Evolutionary conservation across 2,329 filamentous ascomycete species (phyloP).

Genomic region (Fusarium anguioides): DNA sequence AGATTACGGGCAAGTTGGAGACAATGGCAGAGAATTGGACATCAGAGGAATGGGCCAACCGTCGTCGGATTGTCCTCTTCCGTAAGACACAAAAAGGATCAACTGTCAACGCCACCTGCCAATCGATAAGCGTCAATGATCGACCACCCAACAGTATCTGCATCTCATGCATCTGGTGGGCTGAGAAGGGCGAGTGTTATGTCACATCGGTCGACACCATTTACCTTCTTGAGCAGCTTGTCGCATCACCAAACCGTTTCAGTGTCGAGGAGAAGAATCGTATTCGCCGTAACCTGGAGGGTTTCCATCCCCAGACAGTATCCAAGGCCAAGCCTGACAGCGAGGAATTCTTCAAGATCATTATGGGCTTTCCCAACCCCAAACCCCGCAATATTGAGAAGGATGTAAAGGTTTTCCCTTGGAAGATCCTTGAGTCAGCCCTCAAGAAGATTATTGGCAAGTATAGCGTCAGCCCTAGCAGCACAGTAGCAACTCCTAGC

Average conservation of each 20-base stretch:
- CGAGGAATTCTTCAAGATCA: conserved; percentile 98
- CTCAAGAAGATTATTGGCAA: conserved; percentile 99
- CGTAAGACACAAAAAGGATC: conserved; percentile 83
- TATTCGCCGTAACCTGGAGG: conserved; percentile 94
- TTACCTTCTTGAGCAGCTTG: conserved; percentile 89
- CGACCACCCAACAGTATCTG: conserved; percentile 87
- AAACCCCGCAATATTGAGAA: conserved; percentile 99
- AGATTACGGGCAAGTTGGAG: conserved; percentile 86
- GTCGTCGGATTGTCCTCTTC: conserved; percentile 89
- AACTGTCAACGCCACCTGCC: conserved; percentile 83
- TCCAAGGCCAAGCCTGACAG: conserved; percentile 93
- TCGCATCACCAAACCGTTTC: conserved; percentile 80
- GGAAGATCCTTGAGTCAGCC: conserved; percentile 87
- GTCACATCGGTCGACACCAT: conserved; percentile 98
- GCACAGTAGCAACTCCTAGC: conserved; percentile 52
- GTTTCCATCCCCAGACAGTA: conserved; percentile 90
- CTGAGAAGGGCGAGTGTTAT: conserved; percentile 88
- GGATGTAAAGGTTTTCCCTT: conserved; percentile 98
- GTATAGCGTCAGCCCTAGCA: conserved; percentile 72
- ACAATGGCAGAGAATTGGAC: conserved; percentile 87
- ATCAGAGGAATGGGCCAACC: conserved; percentile 80
- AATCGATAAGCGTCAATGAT: conserved; percentile 80
- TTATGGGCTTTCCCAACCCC: conserved; percentile 95
- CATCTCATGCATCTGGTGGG: conserved; percentile 98
- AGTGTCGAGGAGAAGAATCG: conserved; percentile 98